Evolutionary conservation across 768 basidiomycete species (phyloP).

Genomic region (Boletus bicolor): DNA sequence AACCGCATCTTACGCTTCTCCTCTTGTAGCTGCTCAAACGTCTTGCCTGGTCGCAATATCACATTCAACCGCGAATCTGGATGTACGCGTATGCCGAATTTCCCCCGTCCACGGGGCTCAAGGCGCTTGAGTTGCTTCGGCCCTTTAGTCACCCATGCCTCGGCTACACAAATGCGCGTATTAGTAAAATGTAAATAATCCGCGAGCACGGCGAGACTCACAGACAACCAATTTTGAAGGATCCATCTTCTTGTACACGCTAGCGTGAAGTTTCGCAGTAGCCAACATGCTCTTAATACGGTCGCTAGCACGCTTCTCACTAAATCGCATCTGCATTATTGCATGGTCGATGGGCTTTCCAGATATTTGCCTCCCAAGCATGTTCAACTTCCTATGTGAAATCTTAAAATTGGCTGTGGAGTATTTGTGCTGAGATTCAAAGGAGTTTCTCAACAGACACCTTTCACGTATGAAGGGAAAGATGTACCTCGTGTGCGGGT

Average conservation of each 20-base stretch:
- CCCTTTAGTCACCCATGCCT: constrained; percentile 94
- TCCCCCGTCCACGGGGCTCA: constrained; percentile 83
- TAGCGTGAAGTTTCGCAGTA: constrained; percentile 83
- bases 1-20: constrained; percentile 65
- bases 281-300: constrained; percentile 88
- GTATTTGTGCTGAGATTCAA: constrained; percentile 72
- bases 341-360: constrained; percentile 93
- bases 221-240: constrained; percentile 75
- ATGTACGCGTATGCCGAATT: constrained; percentile 72
- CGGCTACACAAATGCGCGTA: constrained; percentile 47
- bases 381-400: constrained; percentile 89
- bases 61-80: constrained; percentile 74
- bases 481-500: constrained; percentile 30
- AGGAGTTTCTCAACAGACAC: constrained; percentile 6
- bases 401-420: constrained; percentile 92
- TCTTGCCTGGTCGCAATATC: constrained; percentile 78
- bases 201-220: constrained; percentile 26
- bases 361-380: constrained; percentile 81
- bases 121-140: constrained; percentile 56
- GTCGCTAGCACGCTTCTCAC: constrained; percentile 83
- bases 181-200: background rate
- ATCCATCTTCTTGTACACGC: constrained; percentile 70
- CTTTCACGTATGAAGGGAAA: background rate
- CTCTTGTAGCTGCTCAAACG: constrained; percentile 61
- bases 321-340: constrained; percentile 95